Evolutionary conservation across 805 yeast genomes (phyloP).

Genomic region (Scheffersomyces amazonensis): DNA sequence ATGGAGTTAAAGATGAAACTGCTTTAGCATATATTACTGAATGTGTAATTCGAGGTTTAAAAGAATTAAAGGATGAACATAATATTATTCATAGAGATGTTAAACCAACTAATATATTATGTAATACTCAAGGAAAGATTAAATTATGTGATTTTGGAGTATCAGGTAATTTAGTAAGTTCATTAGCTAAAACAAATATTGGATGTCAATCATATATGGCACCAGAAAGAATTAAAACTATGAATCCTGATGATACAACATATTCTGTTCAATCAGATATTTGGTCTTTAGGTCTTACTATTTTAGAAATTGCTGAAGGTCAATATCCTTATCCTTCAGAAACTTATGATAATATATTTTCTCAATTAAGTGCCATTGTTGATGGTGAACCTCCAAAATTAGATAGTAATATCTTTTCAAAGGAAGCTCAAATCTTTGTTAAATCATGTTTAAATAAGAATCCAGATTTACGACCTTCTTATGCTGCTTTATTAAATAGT

Average conservation of each 20-base stretch:
- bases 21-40: slow-evolving; percentile 78
- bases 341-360: slow-evolving; percentile 82
- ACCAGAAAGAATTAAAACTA: slow-evolving; percentile 85
- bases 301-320: slow-evolving; percentile 87
- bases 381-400: slow-evolving; percentile 91
- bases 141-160: slow-evolving; percentile 97
- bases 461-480: slow-evolving; percentile 80
- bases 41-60: slow-evolving; percentile 76
- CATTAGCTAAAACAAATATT: slow-evolving; percentile 90
- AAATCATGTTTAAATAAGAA: slow-evolving; percentile 71
- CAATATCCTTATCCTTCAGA: slow-evolving; percentile 96
- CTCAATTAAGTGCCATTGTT: slow-evolving; percentile 94
- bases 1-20: slow-evolving; percentile 66
- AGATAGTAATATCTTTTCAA: slow-evolving; percentile 59
- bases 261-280: slow-evolving; percentile 93
- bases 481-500: slow-evolving; percentile 68
- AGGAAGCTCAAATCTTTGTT: slow-evolving; percentile 83
- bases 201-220: slow-evolving; percentile 99
- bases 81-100: slow-evolving; percentile 95
- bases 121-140: slow-evolving; percentile 79
- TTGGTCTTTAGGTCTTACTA: slow-evolving; percentile 91
- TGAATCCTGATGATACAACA: slow-evolving; percentile 70
- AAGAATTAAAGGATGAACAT: slow-evolving; percentile 81
- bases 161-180: slow-evolving; percentile 90
- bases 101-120: slow-evolving; percentile 90